phyloP scores from a whole-genome alignment of 352 stramenopile species.

The Globisporangium nodosum region DNA sequence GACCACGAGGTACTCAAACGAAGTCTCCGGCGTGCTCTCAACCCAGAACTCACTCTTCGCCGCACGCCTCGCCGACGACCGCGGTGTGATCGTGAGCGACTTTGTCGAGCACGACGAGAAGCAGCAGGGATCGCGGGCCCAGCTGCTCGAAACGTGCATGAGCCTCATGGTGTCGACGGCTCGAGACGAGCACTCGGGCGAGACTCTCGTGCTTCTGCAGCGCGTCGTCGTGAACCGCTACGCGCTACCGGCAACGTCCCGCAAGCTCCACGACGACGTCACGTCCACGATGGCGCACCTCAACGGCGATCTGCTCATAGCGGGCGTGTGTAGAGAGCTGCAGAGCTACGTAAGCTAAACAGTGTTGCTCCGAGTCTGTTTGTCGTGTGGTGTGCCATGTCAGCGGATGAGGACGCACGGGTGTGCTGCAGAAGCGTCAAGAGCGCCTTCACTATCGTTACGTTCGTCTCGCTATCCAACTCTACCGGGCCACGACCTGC shows the following conservation, averaged over 20 bases:
- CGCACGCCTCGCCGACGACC: constrained; percentile 20
- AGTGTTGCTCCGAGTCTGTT: too few species aligned
- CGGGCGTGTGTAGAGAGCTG: constrained; percentile 30
- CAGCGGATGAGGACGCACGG: too few species aligned
- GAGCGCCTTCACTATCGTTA: neutral
- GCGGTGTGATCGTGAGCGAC: constrained; percentile 35
- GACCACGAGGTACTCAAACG: constrained; percentile 32
- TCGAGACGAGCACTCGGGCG: constrained; percentile 20
- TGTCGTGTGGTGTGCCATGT: too few species aligned
- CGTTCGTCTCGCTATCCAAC: constrained; percentile 3
- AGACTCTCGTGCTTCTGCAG: constrained; percentile 38
- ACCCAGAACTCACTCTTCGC: constrained; percentile 31
- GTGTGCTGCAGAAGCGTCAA: neutral
- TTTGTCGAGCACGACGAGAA: constrained; percentile 31
- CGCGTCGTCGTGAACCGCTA: constrained; percentile 42
- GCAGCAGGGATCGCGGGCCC: neutral
- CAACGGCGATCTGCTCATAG: constrained; percentile 55
- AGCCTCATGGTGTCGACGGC: constrained; percentile 11
- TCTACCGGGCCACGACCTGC: neutral
- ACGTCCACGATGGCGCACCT: constrained; percentile 32
- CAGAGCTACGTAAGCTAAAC: neutral
- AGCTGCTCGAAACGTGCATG: neutral
- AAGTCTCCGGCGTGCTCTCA: constrained; percentile 20
- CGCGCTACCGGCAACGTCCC: constrained; percentile 37
- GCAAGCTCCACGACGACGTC: constrained; percentile 36